Conservation (phyloP, 371 early-diverging fungal species). For the Hamiltosporidium tvaerminnensis region DNA sequence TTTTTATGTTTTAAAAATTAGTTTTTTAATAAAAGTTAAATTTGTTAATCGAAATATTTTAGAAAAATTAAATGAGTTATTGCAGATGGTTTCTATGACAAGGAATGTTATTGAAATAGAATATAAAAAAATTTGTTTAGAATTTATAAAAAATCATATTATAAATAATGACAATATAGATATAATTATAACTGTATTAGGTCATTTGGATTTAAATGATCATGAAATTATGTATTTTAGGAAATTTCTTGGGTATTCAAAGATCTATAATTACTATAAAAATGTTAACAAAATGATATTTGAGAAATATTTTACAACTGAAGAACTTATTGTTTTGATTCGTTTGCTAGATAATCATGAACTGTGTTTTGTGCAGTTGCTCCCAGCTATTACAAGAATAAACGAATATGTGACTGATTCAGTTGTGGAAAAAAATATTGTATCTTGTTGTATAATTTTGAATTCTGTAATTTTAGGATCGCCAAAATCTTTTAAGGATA, state of each 20-base stretch:
- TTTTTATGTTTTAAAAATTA: too few relatives aligned
- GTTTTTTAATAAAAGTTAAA: too few relatives aligned
- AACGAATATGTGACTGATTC: slow-evolving; percentile 24
- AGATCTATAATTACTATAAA: slow-evolving; percentile 34
- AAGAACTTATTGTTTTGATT: slow-evolving; percentile 15
- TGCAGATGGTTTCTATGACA: too few relatives aligned
- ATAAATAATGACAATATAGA: too few relatives aligned
- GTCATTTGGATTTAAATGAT: neutral
- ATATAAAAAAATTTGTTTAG: too few relatives aligned
- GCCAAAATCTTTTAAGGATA: slow-evolving; percentile 14
- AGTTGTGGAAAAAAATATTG: slow-evolving; percentile 38
- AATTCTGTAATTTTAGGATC: slow-evolving; percentile 4
- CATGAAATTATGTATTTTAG: neutral
- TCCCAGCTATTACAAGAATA: slow-evolving; percentile 20
- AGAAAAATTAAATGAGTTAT: too few relatives aligned
- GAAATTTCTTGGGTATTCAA: slow-evolving; percentile 26
- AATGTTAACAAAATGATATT: slow-evolving; percentile 19
- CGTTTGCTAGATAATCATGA: slow-evolving; percentile 27
- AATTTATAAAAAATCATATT: too few relatives aligned
- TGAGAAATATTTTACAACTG: slow-evolving; percentile 5
- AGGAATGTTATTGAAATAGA: too few relatives aligned
- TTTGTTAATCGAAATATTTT: too few relatives aligned
- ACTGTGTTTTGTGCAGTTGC: slow-evolving; percentile 31
- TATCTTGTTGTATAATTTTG: slow-evolving; percentile 23
- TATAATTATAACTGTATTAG: too few relatives aligned